Evolutionary conservation across 768 basidiomycete genomes (phyloP).

Genomic region (Polyporus arcularius): DNA sequence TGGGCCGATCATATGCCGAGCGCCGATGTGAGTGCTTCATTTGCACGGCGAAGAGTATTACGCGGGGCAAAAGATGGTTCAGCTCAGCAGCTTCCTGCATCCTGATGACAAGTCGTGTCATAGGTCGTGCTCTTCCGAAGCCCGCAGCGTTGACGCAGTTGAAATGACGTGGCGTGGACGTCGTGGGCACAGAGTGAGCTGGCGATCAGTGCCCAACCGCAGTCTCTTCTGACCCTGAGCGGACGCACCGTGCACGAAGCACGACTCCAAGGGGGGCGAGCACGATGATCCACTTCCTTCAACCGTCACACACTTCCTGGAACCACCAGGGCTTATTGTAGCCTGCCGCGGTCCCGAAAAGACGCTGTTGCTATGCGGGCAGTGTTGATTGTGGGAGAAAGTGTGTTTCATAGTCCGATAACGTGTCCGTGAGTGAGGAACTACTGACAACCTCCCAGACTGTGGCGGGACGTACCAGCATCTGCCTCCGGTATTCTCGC

Average conservation of each 20-base stretch:
- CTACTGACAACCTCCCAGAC: not conserved
- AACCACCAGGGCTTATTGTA: not conserved
- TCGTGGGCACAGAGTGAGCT: not conserved
- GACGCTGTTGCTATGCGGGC: not conserved
- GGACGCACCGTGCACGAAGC: too few relatives aligned
- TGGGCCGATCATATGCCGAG: not conserved
- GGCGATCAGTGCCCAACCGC: not conserved
- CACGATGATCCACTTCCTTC: not conserved
- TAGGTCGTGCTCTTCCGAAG: too few relatives aligned
- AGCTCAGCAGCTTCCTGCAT: not conserved
- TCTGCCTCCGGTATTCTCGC: not conserved
- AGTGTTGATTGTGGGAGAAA: not conserved
- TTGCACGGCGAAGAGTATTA: not conserved
- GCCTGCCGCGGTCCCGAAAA: not conserved
- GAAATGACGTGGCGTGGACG: too few relatives aligned
- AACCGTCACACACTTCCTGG: not conserved
- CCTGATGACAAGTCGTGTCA: not conserved
- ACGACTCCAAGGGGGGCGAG: not conserved
- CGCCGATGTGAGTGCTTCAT: slow-evolving; percentile 7
- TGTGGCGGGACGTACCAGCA: not conserved
- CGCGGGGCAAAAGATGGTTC: not conserved
- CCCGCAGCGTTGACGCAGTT: too few relatives aligned
- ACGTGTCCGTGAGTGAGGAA: not conserved
- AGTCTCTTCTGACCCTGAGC: too few relatives aligned
- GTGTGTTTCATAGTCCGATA: not conserved